These are phyloP conservation scores for Penicillium ochrochloron DNA, from an alignment of 495 filamentous ascomycete species.

Conservation along the genomic window DNA sequence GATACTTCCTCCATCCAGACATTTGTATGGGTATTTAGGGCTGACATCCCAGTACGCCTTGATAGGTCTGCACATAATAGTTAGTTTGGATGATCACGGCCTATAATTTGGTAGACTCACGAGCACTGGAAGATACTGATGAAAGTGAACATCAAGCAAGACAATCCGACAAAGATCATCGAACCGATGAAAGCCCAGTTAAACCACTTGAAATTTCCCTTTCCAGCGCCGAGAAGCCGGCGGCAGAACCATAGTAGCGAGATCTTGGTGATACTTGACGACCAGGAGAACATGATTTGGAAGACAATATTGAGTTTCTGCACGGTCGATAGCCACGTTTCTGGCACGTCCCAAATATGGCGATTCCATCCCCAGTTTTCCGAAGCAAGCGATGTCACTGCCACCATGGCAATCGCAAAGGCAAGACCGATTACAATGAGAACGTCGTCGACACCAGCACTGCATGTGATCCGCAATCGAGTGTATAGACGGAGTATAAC, in stretches of 20 bases:
- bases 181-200: constrained; percentile 47
- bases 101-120: constrained; percentile 38
- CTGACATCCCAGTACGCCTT: constrained; percentile 57
- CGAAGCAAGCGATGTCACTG: constrained; percentile 45
- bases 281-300: constrained; percentile 57
- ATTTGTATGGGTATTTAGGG: constrained; percentile 42
- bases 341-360: constrained; percentile 59
- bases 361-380: constrained; percentile 58
- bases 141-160: constrained; percentile 53
- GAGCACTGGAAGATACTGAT: constrained; percentile 61
- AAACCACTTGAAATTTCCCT: constrained; percentile 42
- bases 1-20: constrained; percentile 54
- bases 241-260: constrained; percentile 63
- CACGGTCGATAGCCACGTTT: constrained; percentile 34
- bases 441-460: constrained; percentile 54
- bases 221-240: constrained; percentile 50
- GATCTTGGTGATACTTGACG: constrained; percentile 59
- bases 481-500: constrained; percentile 54
- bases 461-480: constrained; percentile 48
- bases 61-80: constrained; percentile 48
- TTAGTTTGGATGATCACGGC: constrained; percentile 11
- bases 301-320: constrained; percentile 55
- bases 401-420: constrained; percentile 48
- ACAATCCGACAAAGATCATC: constrained; percentile 49
- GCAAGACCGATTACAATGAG: constrained; percentile 47